Percentiles rank a stretch among this genome's conserved stretches.
These are phyloP conservation scores for Zygosaccharomyces pseudobailii DNA, from an alignment of 1,139 yeast genomes.

Conservation along the genomic window DNA sequence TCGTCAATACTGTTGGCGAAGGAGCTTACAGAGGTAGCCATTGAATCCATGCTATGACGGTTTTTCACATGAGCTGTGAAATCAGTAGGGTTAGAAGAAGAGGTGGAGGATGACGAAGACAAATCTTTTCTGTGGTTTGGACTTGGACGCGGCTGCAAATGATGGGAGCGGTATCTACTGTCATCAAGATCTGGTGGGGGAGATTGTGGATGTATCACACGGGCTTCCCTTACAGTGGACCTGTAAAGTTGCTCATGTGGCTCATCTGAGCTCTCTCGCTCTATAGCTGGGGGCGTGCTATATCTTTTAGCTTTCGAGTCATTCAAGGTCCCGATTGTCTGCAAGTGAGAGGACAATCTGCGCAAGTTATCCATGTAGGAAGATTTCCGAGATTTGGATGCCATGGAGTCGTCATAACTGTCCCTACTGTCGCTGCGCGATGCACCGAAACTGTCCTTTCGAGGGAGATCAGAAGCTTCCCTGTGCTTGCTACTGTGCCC, in stretches of 20 bases:
- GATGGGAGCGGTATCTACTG: constrained; percentile 4
- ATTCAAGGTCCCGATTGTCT: constrained; percentile 6
- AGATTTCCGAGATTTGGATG: constrained; percentile 8
- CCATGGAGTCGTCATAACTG: not conserved
- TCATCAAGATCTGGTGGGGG: constrained; percentile 2
- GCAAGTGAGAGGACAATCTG: constrained; percentile 27
- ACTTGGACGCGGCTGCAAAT: not conserved
- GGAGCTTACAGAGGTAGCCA: constrained; percentile 33
- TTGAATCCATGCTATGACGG: constrained; percentile 30
- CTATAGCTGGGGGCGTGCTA: constrained; percentile 1
- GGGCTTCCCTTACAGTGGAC: constrained; percentile 4
- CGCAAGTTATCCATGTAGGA: constrained; percentile 27
- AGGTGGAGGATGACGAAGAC: constrained; percentile 23
- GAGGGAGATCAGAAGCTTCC: not conserved
- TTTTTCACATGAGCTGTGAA: constrained; percentile 26
- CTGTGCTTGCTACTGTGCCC: not conserved
- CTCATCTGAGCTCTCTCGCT: not conserved
- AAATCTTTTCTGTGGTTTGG: constrained; percentile 8
- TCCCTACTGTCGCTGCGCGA: not conserved
- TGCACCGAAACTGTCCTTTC: not conserved
- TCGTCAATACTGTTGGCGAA: constrained; percentile 32
- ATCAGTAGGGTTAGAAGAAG: constrained; percentile 33
- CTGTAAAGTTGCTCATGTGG: not conserved
- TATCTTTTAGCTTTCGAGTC: constrained; percentile 2
- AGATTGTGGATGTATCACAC: constrained; percentile 3